Percentiles rank a stretch among this genome's conserved stretches.
phyloP scores from a whole-genome alignment of 2,329 filamentous ascomycete species.

The Sarocladium kiliense region DNA sequence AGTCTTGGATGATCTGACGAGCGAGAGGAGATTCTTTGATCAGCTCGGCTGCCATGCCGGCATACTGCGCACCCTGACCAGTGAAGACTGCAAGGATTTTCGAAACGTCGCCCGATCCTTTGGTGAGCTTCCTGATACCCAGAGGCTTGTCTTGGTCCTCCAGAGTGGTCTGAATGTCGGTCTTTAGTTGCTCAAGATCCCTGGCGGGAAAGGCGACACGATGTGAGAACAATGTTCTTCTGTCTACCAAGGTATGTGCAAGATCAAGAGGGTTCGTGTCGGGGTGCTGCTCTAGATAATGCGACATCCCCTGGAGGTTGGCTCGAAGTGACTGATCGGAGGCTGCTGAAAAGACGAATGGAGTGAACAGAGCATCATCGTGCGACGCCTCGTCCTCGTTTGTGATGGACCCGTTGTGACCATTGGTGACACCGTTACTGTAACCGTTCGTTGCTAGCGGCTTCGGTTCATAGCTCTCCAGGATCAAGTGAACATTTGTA shows the following conservation, averaged over 20 bases:
- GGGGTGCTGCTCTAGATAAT: slow-evolving; percentile 46
- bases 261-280: slow-evolving; percentile 42
- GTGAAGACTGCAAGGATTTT: slow-evolving; percentile 22
- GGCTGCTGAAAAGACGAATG: slow-evolving; percentile 36
- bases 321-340: slow-evolving; percentile 52
- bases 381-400: slow-evolving; percentile 43
- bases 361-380: slow-evolving; percentile 45
- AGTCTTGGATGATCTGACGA: slow-evolving; percentile 11
- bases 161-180: neutral
- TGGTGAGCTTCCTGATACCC: neutral
- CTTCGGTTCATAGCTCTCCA: slow-evolving; percentile 34
- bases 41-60: slow-evolving; percentile 13
- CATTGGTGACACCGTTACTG: neutral
- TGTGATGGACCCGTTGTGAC: neutral
- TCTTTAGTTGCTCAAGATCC: neutral
- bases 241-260: slow-evolving; percentile 33
- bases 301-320: slow-evolving; percentile 45
- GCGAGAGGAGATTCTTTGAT: neutral
- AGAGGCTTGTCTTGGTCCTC: neutral
- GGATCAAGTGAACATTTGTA: slow-evolving; percentile 35
- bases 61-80: slow-evolving; percentile 27
- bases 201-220: neutral
- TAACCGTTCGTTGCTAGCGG: neutral
- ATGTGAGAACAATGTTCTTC: slow-evolving; percentile 31
- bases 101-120: neutral